Evolutionary conservation across 495 filamentous ascomycete species (phyloP).

Genomic region (Sabuloglossum arenarium): DNA sequence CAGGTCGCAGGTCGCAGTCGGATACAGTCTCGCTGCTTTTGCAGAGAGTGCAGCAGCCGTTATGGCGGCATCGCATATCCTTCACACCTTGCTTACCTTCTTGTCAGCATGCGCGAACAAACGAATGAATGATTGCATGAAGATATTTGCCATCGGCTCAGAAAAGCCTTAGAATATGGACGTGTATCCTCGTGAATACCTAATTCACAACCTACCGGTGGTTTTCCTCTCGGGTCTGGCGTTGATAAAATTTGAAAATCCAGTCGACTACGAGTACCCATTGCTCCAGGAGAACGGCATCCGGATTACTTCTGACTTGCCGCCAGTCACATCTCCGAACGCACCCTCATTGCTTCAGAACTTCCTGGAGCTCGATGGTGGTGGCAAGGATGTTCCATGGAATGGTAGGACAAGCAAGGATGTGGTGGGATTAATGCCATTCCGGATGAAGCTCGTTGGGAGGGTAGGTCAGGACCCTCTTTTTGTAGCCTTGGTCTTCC

Average conservation of each 20-base stretch:
- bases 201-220: constrained; percentile 64
- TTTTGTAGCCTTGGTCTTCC: not conserved
- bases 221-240: constrained; percentile 59
- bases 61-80: not conserved
- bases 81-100: not conserved
- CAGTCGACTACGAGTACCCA: constrained; percentile 19
- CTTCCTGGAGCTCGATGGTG: constrained; percentile 44
- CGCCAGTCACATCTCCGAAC: constrained; percentile 38
- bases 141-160: not conserved
- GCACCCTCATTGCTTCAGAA: constrained; percentile 45
- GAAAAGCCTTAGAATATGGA: constrained; percentile 40
- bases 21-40: not conserved
- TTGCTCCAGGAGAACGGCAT: constrained; percentile 35
- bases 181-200: constrained; percentile 61
- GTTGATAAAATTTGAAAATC: constrained; percentile 9
- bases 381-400: constrained; percentile 38
- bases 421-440: constrained; percentile 18
- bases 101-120: not conserved
- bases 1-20: not conserved
- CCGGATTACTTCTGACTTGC: constrained; percentile 44
- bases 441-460: constrained; percentile 47
- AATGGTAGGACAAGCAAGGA: constrained; percentile 24
- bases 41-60: not conserved
- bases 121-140: not conserved
- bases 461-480: constrained; percentile 38